phyloP scores from a whole-genome alignment of 1,284 basidiomycete genomes.

The Pyrrhoderma noxium region DNA sequence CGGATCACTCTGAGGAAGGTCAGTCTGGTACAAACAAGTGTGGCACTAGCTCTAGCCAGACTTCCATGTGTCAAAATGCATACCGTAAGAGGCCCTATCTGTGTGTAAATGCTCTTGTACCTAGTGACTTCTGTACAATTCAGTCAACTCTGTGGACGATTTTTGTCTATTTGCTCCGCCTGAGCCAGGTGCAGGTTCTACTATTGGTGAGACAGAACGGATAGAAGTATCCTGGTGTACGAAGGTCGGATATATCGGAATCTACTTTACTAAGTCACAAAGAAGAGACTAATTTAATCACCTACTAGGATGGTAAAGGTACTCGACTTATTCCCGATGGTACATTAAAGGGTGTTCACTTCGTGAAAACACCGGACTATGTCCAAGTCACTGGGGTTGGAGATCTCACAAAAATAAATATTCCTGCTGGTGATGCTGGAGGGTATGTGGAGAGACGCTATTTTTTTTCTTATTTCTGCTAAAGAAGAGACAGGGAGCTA shows the following conservation, averaged over 20 bases:
- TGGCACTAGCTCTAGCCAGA: conserved; percentile 48
- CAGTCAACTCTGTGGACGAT: conserved; percentile 59
- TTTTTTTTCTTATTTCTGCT: conserved; percentile 5
- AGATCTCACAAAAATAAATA: conserved; percentile 59
- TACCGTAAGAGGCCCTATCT: conserved; percentile 37
- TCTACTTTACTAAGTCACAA: conserved; percentile 8
- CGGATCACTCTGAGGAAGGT: conserved; percentile 47
- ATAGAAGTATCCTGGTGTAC: conserved; percentile 66
- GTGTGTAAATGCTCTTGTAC: neutral
- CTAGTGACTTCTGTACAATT: neutral
- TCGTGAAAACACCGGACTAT: conserved; percentile 60
- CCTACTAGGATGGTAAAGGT: conserved; percentile 44
- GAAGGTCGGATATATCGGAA: conserved; percentile 31
- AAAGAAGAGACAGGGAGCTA: conserved; percentile 22
- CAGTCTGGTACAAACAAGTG: conserved; percentile 64
- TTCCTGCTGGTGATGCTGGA: conserved; percentile 51
- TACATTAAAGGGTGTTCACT: conserved; percentile 66
- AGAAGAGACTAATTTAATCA: neutral
- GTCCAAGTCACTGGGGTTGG: conserved; percentile 65
- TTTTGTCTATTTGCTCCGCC: conserved; percentile 55
- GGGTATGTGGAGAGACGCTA: conserved; percentile 23
- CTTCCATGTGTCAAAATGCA: conserved; percentile 58
- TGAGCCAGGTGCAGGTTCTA: conserved; percentile 42
- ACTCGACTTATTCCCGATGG: conserved; percentile 73
- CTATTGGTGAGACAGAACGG: conserved; percentile 54